A percentile compares a stretch with the other conserved stretches of the same genome.
These are phyloP conservation scores for Coemansia erecta DNA, from an alignment of 192 early-diverging fungal species.

Conservation along the genomic window DNA sequence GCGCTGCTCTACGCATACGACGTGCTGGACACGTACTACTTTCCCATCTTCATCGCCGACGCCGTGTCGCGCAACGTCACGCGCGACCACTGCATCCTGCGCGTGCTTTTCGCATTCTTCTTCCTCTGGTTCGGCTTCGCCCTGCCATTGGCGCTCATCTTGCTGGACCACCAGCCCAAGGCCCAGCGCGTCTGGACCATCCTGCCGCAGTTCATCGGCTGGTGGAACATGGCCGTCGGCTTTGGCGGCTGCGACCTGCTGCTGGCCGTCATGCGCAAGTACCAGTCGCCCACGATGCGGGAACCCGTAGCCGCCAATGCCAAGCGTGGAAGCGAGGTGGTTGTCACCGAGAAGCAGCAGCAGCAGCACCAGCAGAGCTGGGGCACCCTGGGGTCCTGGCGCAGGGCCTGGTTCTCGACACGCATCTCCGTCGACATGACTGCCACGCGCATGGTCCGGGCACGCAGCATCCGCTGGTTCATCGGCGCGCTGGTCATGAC, in stretches of 20 bases:
- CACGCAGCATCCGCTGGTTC: slow-evolving; percentile 49
- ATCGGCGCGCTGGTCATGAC: slow-evolving; percentile 47
- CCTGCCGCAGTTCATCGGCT: slow-evolving; percentile 41
- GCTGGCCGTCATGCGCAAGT: slow-evolving; percentile 47
- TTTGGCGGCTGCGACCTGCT: slow-evolving; percentile 52
- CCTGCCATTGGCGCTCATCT: slow-evolving; percentile 41
- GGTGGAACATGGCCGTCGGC: slow-evolving; percentile 53
- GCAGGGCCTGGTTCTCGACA: slow-evolving; percentile 43
- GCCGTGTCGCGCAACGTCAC: slow-evolving; percentile 51
- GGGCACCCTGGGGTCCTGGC: slow-evolving; percentile 27
- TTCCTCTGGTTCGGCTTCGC: slow-evolving; percentile 52
- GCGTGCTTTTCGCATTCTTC: slow-evolving; percentile 42
- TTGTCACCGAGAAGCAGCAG: not conserved
- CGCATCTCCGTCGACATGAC: slow-evolving; percentile 46
- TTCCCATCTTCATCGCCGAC: slow-evolving; percentile 48
- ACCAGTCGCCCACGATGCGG: slow-evolving; percentile 42
- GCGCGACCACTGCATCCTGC: slow-evolving; percentile 47
- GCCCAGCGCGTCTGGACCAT: slow-evolving; percentile 37
- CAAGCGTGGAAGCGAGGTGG: not conserved
- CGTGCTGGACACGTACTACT: slow-evolving; percentile 54
- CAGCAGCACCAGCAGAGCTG: not conserved
- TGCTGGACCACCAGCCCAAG: slow-evolving; percentile 40
- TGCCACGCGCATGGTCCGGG: slow-evolving; percentile 47
- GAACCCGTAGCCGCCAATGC: slow-evolving; percentile 3
- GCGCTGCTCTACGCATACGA: slow-evolving; percentile 51